Evolutionary conservation across 345 rosid genomes (phyloP), one percentile per base, ranked within the genome.

Genomic region (Populus simonii): DNA sequence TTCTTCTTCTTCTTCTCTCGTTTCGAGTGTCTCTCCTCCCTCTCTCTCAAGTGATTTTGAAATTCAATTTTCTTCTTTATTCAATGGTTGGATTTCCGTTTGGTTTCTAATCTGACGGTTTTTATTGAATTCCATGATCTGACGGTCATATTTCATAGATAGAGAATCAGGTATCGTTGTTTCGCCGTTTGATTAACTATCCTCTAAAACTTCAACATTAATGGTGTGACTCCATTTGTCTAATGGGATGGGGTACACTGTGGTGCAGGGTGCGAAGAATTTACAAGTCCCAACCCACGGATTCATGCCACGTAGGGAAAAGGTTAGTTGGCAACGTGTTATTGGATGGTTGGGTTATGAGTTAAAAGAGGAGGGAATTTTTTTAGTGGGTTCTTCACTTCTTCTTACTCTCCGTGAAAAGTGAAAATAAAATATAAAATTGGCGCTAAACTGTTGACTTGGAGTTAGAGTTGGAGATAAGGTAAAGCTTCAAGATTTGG

Each of bases 11-110:
- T 80, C 73, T 76, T 59, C 74, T 27, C n/a, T 59, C 6, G 69
- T 31, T 59, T 59, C 6, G 41, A 15, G 36, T 69, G 75, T 72
- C 71, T 77, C 80, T 87, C 86, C 99, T 89, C 94, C 94, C 99
- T 88, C 99, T 95, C 94, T 89, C 90, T 86, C 74, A 36, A 77
- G 68, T 88, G 86, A 90, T 90, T 93, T 96, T 96, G 93, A 96
- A 96, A 86, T 91, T 93, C 91, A 88, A 89, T 87, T 89, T 88
- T 80, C 75, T 59, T 62, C 78, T 87, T 53, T 88, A 88, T 89
- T 87, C 74, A 75, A 91, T 81, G 97, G 97, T 79, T 71, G 31
- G 97, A 93, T 94, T 83, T 65, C 43, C 49, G 47, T 65, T 43
- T 71, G 17, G 1, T 7, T 57, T 53, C 36, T 36, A 4, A 92